Evolutionary conservation across 2,329 filamentous ascomycete species (phyloP).

Genomic region (Diaporthe sp.): DNA sequence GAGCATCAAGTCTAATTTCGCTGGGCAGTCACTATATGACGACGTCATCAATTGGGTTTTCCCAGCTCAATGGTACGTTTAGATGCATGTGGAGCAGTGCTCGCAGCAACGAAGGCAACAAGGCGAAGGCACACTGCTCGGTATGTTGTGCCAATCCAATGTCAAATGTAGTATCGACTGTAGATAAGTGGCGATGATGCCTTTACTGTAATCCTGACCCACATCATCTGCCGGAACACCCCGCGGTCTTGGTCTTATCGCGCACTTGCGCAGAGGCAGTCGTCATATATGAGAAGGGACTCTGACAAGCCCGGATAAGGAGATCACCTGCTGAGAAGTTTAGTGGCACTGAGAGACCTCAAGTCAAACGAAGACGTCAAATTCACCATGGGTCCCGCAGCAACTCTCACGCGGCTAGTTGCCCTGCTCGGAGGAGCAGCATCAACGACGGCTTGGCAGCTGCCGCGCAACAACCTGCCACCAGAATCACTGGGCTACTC

Average conservation of each 20-base stretch:
- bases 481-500: conserved; percentile 7
- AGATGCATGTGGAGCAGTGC: not conserved
- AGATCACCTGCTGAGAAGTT: not conserved
- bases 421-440: conserved; percentile 5
- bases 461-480: conserved; percentile 9
- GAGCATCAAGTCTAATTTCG: not conserved
- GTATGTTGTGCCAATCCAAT: not conserved
- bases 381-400: conserved; percentile 20
- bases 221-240: not conserved
- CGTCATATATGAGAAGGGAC: not conserved
- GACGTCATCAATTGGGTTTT: not conserved
- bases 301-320: not conserved
- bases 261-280: not conserved
- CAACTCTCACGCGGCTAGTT: not conserved
- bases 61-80: not conserved
- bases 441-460: conserved; percentile 26
- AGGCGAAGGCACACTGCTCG: not conserved
- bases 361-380: not conserved
- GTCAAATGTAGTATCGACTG: not conserved
- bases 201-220: not conserved
- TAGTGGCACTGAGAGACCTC: not conserved
- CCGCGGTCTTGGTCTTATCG: not conserved
- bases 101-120: not conserved
- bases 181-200: not conserved
- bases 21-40: not conserved